Percentiles rank a stretch among this genome's conserved stretches.
phyloP scores from a whole-genome alignment of 2,329 filamentous ascomycete species.

The Thyridium curvatum region DNA sequence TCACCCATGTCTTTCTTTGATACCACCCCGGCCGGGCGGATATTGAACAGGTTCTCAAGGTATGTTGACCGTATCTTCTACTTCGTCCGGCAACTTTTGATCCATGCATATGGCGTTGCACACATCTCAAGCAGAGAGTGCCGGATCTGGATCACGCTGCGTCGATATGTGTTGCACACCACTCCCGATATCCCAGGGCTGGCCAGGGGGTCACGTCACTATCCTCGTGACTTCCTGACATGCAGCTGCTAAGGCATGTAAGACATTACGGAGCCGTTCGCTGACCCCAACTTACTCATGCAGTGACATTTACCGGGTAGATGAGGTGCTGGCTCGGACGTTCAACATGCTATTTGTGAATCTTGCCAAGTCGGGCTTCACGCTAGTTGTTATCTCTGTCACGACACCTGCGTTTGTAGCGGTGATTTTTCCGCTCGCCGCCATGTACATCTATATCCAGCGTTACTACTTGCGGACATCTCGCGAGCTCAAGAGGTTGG shows the following conservation, averaged over 20 bases:
- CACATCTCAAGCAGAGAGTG: conserved; percentile 5
- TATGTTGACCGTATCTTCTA: conserved; percentile 29
- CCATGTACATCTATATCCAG: conserved; percentile 87
- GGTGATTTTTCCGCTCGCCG: conserved; percentile 73
- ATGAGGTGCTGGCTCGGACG: conserved; percentile 89
- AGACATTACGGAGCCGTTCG: conserved; percentile 4
- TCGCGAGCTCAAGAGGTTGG: conserved; percentile 89
- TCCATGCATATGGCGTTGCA: conserved; percentile 3
- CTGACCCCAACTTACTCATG: conserved; percentile 15
- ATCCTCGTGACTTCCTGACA: conserved; percentile 5
- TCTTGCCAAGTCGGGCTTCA: conserved; percentile 70
- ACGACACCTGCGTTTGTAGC: conserved; percentile 75
- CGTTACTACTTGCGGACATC: conserved; percentile 96
- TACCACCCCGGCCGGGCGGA: conserved; percentile 91
- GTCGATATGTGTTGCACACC: too few species aligned
- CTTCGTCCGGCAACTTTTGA: background rate
- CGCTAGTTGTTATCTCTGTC: conserved; percentile 75
- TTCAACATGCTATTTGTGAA: conserved; percentile 96
- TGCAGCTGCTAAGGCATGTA: conserved; percentile 9
- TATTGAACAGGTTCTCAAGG: conserved; percentile 94
- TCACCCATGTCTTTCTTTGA: conserved; percentile 99
- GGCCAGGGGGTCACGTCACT: too few species aligned
- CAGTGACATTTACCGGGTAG: conserved; percentile 73
- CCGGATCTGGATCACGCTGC: conserved; percentile 4
- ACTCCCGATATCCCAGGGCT: too few species aligned